These are phyloP conservation scores for Potentilla sterilis DNA, from an alignment of 306 rosid genomes.

Conservation along the genomic window DNA sequence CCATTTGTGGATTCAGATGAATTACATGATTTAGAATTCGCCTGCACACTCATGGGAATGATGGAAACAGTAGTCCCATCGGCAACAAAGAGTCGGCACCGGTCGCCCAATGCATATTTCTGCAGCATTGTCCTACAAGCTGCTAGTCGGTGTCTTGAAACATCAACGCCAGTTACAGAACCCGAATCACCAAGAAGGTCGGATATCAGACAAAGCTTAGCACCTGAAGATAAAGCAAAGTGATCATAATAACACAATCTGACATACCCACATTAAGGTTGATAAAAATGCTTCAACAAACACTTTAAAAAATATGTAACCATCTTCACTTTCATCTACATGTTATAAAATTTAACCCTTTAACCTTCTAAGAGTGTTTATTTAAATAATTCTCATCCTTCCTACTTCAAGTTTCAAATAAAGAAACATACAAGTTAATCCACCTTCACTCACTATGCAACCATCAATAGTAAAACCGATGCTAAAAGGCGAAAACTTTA, in stretches of 20 bases:
- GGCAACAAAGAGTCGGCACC: conserved; percentile 82
- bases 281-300: too few species aligned
- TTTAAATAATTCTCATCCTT: too few species aligned
- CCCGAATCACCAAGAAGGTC: conserved; percentile 80
- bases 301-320: too few species aligned
- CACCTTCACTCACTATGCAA: neutral
- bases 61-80: conserved; percentile 75
- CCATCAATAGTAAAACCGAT: neutral
- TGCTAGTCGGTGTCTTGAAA: conserved; percentile 82
- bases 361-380: too few species aligned
- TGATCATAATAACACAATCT: too few species aligned
- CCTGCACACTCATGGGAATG: conserved; percentile 37
- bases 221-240: conserved; percentile 49
- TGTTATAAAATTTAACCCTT: too few species aligned
- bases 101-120: conserved; percentile 67
- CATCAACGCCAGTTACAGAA: conserved; percentile 85
- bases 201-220: conserved; percentile 81
- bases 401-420: neutral
- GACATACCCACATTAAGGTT: too few species aligned
- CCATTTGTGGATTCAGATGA: neutral
- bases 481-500: neutral
- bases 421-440: neutral
- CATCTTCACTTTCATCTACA: too few species aligned
- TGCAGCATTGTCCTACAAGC: conserved; percentile 87
- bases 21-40: conserved; percentile 53